Base-by-base conservation (phyloP, 192 early-diverging fungal species). In the Funneliformis mosseae region DNA sequence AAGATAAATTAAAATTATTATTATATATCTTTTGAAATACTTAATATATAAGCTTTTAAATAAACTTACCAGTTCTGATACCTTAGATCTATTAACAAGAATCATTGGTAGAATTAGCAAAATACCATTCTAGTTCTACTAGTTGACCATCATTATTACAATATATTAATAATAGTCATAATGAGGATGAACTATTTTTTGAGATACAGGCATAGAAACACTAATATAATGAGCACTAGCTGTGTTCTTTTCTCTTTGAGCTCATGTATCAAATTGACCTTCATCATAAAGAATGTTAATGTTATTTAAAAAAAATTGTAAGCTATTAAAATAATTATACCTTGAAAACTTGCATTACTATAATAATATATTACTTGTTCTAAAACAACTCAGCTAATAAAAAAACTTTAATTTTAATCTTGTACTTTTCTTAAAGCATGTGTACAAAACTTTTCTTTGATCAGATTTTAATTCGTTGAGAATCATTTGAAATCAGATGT, bases 31-130 rank as follows among this genome's bases (percentile, higher is more conserved):
- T n/a, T n/a, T n/a, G n/a, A n/a, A 64, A 12, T 64, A 23, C 12
- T 63, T 25, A 64, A 33, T 10, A 12, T 12, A 64, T 18, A 27
- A 14, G 12, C 3, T 28, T 3, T 55, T 1, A 55, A 55, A 55
- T 64, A 64, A 16, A 71, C 78, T 81, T 71, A 90, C 93, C 97
- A 14, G 98, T 99, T 46, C 98, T 97, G 81, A 99, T 99, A 45
- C 97, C 97, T n/a, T n/a, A n/a, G n/a, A n/a, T n/a, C n/a, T n/a
- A 82, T 99, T 99, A 11, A 99, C 89, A 27, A 99, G 84, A 2
- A 99, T 89, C 95, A 98, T 96, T 1, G 98, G 98, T 4, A 98
- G 78, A n/a, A 99, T 92, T 0, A 96, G 98, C n/a, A n/a, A 97
- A 83, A 83, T 95, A 97, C 87, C 95, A 99, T 78, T 94, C 90